Evolutionary conservation across 176 grass and related monocot genomes (phyloP).

Genomic region (Tuctoria greenei): DNA sequence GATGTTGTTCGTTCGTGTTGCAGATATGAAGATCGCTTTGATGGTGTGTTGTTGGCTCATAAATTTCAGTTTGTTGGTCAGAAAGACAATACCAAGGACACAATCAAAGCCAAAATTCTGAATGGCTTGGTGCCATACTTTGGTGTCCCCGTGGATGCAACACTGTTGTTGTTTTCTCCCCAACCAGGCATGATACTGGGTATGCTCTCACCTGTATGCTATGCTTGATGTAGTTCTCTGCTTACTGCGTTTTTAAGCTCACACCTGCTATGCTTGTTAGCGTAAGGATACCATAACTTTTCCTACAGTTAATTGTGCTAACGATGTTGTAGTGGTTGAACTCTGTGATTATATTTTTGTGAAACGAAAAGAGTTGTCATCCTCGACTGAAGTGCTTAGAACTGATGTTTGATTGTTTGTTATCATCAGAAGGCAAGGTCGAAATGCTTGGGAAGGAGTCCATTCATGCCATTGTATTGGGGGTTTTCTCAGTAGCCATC

Average conservation of each 20-base stretch:
- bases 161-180: constrained; percentile 74
- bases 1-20: not conserved
- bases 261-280: not conserved
- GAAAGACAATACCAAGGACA: constrained; percentile 23
- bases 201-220: not conserved
- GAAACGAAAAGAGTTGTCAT: not conserved
- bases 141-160: constrained; percentile 48
- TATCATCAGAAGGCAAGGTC: constrained; percentile 80
- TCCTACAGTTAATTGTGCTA: not conserved
- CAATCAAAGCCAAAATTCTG: constrained; percentile 47
- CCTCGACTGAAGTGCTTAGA: not conserved
- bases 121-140: constrained; percentile 74
- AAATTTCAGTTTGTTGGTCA: constrained; percentile 24
- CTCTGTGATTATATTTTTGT: not conserved
- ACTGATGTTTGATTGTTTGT: constrained; percentile 35
- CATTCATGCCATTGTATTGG: constrained; percentile 80
- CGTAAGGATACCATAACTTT: not conserved
- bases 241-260: not conserved
- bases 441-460: constrained; percentile 77
- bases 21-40: constrained; percentile 82
- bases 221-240: not conserved
- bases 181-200: constrained; percentile 73
- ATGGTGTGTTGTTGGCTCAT: constrained; percentile 68
- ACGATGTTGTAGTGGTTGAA: not conserved
- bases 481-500: constrained; percentile 79